Base-by-base conservation (phyloP, 495 filamentous ascomycete species). In the Baudoinia panamericana region DNA sequence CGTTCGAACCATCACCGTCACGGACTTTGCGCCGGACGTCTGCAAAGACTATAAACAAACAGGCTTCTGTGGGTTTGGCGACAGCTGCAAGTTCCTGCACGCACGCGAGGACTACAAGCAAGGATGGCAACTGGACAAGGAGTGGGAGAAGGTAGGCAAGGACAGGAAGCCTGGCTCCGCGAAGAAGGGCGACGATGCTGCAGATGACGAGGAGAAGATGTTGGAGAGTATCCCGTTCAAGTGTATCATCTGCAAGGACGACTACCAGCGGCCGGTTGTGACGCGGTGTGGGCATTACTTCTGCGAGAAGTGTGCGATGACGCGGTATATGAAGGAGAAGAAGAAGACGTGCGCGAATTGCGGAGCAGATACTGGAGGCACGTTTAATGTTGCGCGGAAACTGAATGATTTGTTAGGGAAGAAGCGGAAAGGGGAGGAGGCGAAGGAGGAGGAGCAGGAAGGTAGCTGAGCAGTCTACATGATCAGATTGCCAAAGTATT, bases 211-310 rank as follows among this genome's bases (percentile, higher is more conserved):
- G 43, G 82, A 84, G 45, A 77, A 74, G 17, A 58, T 83, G 56
- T 61, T 94, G 22, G 81, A 92, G 56, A 80, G 75, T 42, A 94
- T 96, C 22, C 90, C 90, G 0, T 97, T 96, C 56, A 84, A 76
- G n/a, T 97, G 90, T 55, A 75, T 95, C 45, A 83, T 96, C 43
- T 97, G 90, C 66, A 75, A 75, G 53, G 73, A 74, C 29, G 61
- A 76, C 7, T 97, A 97, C 59, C 78, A 76, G 49, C 65, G 74
- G 33, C 86, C 90, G 2, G 76, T 87, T 10, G 64, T 87, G n/a
- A 97, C 90, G 23, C 81, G 82, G 48, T 96, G 92, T 43, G 79
- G 84, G 4, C 92, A 96, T 58, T 96, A 95, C 53, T 97, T 96
- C 48, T 97, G 90, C 59, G 80, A 94, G 55, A 63, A 64, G 0